A percentile compares a stretch with the other conserved stretches of the same genome.
Conservation (phyloP, 1,139 yeast genomes). For the Yamadazyma pseudoaaseri region DNA sequence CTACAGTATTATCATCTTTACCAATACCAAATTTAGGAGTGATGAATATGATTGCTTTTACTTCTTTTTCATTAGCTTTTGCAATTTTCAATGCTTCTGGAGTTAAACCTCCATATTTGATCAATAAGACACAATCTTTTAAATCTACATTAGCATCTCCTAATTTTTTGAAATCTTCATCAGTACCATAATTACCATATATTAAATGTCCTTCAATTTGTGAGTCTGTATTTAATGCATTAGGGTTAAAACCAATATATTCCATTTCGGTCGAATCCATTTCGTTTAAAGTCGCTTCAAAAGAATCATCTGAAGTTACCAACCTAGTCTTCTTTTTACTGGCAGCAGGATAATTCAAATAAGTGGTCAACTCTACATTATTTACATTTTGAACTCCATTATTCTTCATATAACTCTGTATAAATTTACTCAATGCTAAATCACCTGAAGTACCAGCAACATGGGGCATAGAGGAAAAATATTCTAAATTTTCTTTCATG, state of each 20-base stretch:
- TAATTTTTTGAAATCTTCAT: conserved; percentile 53
- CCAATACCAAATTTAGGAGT: conserved; percentile 25
- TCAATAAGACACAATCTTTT: conserved; percentile 50
- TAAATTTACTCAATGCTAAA: conserved; percentile 62
- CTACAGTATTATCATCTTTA: conserved; percentile 33
- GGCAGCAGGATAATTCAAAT: conserved; percentile 52
- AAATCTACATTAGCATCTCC: conserved; percentile 31
- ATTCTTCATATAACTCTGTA: conserved; percentile 55
- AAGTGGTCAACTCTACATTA: conserved; percentile 50
- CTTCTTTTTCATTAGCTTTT: conserved; percentile 30
- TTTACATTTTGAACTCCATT: conserved; percentile 56
- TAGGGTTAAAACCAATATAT: conserved; percentile 62
- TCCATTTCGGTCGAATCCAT: conserved; percentile 33
- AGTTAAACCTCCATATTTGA: conserved; percentile 56
- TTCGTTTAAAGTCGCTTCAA: conserved; percentile 39
- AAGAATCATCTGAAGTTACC: conserved; percentile 33
- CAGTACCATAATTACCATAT: conserved; percentile 58
- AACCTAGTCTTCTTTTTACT: conserved; percentile 26
- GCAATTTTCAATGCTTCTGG: conserved; percentile 41
- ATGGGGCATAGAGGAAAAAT: conserved; percentile 82
- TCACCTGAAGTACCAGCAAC: conserved; percentile 88
- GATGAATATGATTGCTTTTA: conserved; percentile 37
- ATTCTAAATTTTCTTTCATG: conserved; percentile 70
- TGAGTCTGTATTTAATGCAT: conserved; percentile 48
- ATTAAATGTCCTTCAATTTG: conserved; percentile 58